Evolutionary conservation across 805 yeast species (phyloP).

Genomic region (Starmerella potacharoeniae): DNA sequence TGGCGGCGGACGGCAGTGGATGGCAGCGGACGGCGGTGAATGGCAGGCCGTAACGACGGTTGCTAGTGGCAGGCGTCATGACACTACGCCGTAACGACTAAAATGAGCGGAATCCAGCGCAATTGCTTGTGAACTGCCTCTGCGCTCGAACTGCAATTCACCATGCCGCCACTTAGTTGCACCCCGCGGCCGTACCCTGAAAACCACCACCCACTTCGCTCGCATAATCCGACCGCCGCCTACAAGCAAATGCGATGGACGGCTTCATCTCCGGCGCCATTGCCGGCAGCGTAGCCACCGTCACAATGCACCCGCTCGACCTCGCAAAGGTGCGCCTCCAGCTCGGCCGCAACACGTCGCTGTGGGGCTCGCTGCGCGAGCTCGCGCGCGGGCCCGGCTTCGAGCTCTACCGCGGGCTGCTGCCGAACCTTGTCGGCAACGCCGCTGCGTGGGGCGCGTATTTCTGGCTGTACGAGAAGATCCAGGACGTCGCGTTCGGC

Average conservation of each 20-base stretch:
- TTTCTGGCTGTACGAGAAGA: conserved; percentile 55
- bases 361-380: conserved; percentile 6
- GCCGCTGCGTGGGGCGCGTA: conserved; percentile 83
- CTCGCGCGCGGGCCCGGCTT: conserved; percentile 6
- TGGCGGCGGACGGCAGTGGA: too few species aligned
- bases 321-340: conserved; percentile 75
- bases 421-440: conserved; percentile 73
- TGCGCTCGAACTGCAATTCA: too few species aligned
- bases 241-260: conserved; percentile 8
- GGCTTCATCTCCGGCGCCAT: conserved; percentile 20
- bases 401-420: conserved; percentile 61
- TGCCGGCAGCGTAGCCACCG: conserved; percentile 62
- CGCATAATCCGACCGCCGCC: neutral
- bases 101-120: too few species aligned
- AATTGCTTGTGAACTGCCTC: too few species aligned
- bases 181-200: neutral
- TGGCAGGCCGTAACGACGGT: too few species aligned
- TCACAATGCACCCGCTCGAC: conserved; percentile 82
- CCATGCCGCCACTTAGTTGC: too few species aligned
- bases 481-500: conserved; percentile 14
- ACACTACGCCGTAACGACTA: too few species aligned
- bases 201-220: neutral
- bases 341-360: conserved; percentile 32
- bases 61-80: too few species aligned
- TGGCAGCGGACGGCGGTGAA: too few species aligned